Base-by-base conservation (phyloP, 1,284 basidiomycete genomes). In the Tylopilus sp. region DNA sequence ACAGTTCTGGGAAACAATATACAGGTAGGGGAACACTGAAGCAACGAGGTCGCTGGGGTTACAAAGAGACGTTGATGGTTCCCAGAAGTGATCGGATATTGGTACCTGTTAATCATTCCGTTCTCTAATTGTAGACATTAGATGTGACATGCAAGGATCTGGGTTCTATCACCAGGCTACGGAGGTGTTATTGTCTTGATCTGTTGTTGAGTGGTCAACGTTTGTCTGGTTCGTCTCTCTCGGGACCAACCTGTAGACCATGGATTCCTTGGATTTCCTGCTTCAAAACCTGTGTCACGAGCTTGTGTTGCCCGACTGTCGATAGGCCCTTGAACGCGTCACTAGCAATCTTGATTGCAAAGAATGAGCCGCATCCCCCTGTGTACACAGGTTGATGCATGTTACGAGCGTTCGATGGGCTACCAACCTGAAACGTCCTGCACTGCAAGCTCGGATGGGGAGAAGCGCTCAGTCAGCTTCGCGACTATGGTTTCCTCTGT, bases 291-390 rank as follows among this genome's bases (percentile, higher is more conserved):
- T 91, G 81, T 29, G 92, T 97, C 48, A 99, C 94, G 41, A 98
- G 75, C 58, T 87, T 84, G 74, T 99, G 96, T 71, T 98, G 96
- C 76, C 98, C 97, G 58, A 99, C 84, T 32, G 86, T 90, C 0
- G 90, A 73, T 32, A 98, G 72, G 15, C 90, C 96, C 59, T 89
- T 86, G 80, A 99, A 99, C 3, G 81, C 81, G 19, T 85, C 74
- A 53, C 92, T 94, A 5, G 89, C 84, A 57, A 99, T 90, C 35
- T 85, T 81, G 60, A 99, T 97, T 36, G 94, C 91, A 68, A 97
- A 99, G 74, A 99, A 99, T 4, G 88, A 83, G 13, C 96, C 97
- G 68, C 96, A 99, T 28, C 96, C 96, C 51, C 95, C 94, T 96
- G 60, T 3, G 48, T 3, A 43, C n/a, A 51, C 20, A 24, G 14